phyloP scores from a whole-genome alignment of 768 basidiomycete genomes.

The Lanmaoa rubissima region DNA sequence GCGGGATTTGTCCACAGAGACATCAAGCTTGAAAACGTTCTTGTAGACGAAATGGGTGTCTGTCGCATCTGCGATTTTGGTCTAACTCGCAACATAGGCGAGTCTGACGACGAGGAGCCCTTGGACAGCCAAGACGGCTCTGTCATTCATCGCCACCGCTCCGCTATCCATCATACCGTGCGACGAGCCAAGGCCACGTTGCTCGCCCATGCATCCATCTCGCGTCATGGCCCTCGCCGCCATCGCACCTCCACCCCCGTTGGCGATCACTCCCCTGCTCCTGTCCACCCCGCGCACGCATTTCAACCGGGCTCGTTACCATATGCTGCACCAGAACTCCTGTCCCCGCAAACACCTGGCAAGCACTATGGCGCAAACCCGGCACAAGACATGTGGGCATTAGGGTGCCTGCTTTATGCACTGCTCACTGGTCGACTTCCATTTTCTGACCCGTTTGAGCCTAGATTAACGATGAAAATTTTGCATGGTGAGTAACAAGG shows the following conservation, averaged over 20 bases:
- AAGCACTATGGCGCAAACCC: slow-evolving; percentile 42
- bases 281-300: slow-evolving; percentile 34
- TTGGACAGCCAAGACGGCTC: slow-evolving; percentile 9
- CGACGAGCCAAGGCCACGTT: slow-evolving; percentile 24
- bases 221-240: slow-evolving; percentile 42
- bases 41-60: slow-evolving; percentile 85
- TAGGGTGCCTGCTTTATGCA: slow-evolving; percentile 87
- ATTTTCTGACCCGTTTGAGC: slow-evolving; percentile 88
- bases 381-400: slow-evolving; percentile 93
- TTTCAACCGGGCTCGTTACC: slow-evolving; percentile 85
- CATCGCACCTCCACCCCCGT: slow-evolving; percentile 48
- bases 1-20: slow-evolving; percentile 86
- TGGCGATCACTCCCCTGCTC: slow-evolving; percentile 28
- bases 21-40: slow-evolving; percentile 95
- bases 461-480: slow-evolving; percentile 89
- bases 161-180: slow-evolving; percentile 27
- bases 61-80: slow-evolving; percentile 88
- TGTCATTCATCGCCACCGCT: slow-evolving; percentile 24
- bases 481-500: slow-evolving; percentile 59
- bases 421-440: slow-evolving; percentile 84
- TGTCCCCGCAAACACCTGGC: slow-evolving; percentile 56
- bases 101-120: slow-evolving; percentile 38
- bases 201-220: slow-evolving; percentile 13
- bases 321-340: slow-evolving; percentile 87
- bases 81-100: slow-evolving; percentile 66